Evolutionary conservation across 345 rosid genomes (phyloP), one percentile per base, ranked within the genome.

Genomic region (Salix purpurea): DNA sequence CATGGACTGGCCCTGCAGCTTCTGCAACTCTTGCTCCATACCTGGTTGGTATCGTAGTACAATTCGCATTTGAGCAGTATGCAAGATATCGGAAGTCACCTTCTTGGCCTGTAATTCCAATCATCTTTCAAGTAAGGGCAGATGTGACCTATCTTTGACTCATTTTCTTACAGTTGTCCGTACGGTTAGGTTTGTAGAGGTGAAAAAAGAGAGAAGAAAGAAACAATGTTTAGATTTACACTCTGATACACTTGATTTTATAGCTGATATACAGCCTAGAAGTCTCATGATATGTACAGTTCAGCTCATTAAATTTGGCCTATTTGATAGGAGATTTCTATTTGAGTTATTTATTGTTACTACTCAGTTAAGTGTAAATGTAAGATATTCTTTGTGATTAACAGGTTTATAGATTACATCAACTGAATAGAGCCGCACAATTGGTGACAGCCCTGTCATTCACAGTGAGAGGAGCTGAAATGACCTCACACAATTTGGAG

Each of bases 1-100:
- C 99, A 46, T 96, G 99, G 99, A 96, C 99, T 1, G 97, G 99
- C 30, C 99, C 98, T 46, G 98, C 98, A 56, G 98, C 98, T 74
- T 96, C 97, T 74, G 99, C 99, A 62, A 90, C 99, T 73, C 97
- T 94, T 40, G 97, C 99, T 78, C 99, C 99, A 2, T 92, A 93
- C 87, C 89, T 93, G 15, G 99, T 92, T 23, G 99, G 99, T 36
- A 92, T 93, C 37, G 89, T 91, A 42, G 93, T 96, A 76, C 98
- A 96, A 39, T 96, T 93, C 82, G 97, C 97, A 84, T 96, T 96
- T 64, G 97, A 93, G 82, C 97, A 91, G 80, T 93, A 87, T 72
- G 89, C 97, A 72, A 91, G 87, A 85, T 88, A 85, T 73, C 44
- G 65, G 50, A 96, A 87, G 61, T 92, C 99, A 50, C 95, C 95